These are phyloP conservation scores for Adenanthera pavonina DNA, from an alignment of 306 rosid genomes.

Conservation along the genomic window DNA sequence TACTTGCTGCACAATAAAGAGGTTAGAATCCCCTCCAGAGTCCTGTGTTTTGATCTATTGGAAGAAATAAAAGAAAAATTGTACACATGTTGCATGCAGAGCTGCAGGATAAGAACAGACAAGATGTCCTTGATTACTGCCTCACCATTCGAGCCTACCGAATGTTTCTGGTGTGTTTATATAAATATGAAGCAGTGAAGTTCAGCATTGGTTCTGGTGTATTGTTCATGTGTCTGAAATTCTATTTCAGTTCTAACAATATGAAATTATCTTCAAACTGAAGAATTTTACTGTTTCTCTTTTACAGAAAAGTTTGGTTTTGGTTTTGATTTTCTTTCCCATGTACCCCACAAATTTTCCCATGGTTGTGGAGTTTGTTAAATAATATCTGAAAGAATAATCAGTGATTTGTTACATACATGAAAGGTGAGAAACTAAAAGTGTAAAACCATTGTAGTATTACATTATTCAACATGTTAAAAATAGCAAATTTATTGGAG, in stretches of 20 bases:
- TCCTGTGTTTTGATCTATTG: neutral
- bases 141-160: neutral
- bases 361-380: conserved; percentile 2
- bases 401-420: conserved; percentile 17
- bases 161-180: neutral
- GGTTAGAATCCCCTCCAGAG: neutral
- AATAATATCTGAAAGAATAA: neutral
- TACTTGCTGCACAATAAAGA: neutral
- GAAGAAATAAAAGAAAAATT: neutral
- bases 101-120: neutral
- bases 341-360: neutral
- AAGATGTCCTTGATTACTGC: neutral
- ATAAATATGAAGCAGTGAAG: neutral
- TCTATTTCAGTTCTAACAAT: neutral
- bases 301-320: neutral
- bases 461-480: neutral
- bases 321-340: neutral
- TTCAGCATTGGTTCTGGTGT: neutral
- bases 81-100: neutral
- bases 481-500: neutral
- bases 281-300: neutral
- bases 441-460: neutral
- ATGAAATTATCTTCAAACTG: neutral
- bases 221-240: neutral
- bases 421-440: neutral